Evolutionary conservation across 345 rosid species (phyloP).

Genomic region (Gossypium thurberi): DNA sequence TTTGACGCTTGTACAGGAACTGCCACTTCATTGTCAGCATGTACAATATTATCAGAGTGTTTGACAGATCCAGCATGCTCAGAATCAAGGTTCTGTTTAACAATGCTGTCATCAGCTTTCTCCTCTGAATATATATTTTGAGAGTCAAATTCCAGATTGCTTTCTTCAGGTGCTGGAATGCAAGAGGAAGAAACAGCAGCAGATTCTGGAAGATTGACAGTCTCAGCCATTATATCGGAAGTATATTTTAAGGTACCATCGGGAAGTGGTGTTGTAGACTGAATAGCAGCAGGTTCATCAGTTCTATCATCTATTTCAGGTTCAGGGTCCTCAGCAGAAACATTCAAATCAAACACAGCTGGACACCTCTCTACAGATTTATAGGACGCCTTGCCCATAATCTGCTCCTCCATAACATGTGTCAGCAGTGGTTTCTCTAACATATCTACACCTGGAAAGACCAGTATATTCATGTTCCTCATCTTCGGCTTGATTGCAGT

Average conservation of each 20-base stretch:
- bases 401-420: slow-evolving; percentile 22
- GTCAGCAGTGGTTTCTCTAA: slow-evolving; percentile 54
- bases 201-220: not conserved
- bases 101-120: slow-evolving; percentile 8
- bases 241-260: not conserved
- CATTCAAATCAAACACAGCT: slow-evolving; percentile 23
- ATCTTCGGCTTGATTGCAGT: slow-evolving; percentile 35
- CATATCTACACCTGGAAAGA: slow-evolving; percentile 89
- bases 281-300: slow-evolving; percentile 24
- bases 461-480: slow-evolving; percentile 62
- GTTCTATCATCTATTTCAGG: slow-evolving; percentile 12
- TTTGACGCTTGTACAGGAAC: not conserved
- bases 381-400: slow-evolving; percentile 18
- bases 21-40: not conserved
- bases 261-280: slow-evolving; percentile 9
- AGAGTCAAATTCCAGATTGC: not conserved
- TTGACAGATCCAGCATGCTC: slow-evolving; percentile 7
- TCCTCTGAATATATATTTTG: not conserved
- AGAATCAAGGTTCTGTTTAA: not conserved
- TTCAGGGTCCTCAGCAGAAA: slow-evolving; percentile 13
- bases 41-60: not conserved
- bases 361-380: not conserved
- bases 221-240: not conserved
- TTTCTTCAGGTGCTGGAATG: not conserved
- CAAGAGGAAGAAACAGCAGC: not conserved